Percentiles rank a stretch among this genome's conserved stretches.
These are phyloP conservation scores for Globisporangium carolinianum DNA, from an alignment of 352 stramenopile genomes.

Conservation along the genomic window DNA sequence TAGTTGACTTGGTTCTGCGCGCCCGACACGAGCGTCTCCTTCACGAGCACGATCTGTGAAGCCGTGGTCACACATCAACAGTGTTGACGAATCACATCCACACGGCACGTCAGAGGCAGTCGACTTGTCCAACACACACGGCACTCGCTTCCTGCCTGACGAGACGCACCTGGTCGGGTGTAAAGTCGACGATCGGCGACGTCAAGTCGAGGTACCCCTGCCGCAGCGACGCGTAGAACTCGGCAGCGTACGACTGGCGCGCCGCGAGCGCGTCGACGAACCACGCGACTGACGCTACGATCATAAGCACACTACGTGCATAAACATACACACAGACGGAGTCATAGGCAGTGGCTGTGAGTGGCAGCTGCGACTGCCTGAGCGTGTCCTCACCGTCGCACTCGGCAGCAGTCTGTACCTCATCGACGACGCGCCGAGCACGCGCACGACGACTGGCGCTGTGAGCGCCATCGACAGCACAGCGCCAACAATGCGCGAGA, in stretches of 20 bases:
- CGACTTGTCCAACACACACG: not conserved
- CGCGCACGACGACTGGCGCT: slow-evolving; percentile 25
- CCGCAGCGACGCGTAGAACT: slow-evolving; percentile 82
- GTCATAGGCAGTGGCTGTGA: no score
- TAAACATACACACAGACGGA: no score
- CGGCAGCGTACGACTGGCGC: slow-evolving; percentile 72
- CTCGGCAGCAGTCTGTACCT: slow-evolving; percentile 26
- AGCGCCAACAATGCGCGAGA: slow-evolving; percentile 70
- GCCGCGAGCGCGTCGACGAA: slow-evolving; percentile 66
- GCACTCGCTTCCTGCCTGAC: no score
- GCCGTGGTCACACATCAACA: not conserved
- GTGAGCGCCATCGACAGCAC: slow-evolving; percentile 70
- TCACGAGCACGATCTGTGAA: slow-evolving; percentile 63
- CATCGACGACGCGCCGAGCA: slow-evolving; percentile 43
- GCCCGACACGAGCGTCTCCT: slow-evolving; percentile 66
- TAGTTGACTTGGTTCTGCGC: slow-evolving; percentile 85
- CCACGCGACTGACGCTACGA: slow-evolving; percentile 47
- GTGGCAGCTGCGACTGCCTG: no score
- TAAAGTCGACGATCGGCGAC: slow-evolving; percentile 77
- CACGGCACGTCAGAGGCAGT: not conserved
- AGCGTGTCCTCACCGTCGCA: no score
- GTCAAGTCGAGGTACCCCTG: slow-evolving; percentile 78
- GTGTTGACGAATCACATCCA: no score
- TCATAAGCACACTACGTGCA: slow-evolving; percentile 48
- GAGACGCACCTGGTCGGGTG: slow-evolving; percentile 61